A percentile compares a stretch with the other conserved stretches of the same genome.
Conservation (phyloP, 345 rosid genomes). For the Aquilaria malaccensis region DNA sequence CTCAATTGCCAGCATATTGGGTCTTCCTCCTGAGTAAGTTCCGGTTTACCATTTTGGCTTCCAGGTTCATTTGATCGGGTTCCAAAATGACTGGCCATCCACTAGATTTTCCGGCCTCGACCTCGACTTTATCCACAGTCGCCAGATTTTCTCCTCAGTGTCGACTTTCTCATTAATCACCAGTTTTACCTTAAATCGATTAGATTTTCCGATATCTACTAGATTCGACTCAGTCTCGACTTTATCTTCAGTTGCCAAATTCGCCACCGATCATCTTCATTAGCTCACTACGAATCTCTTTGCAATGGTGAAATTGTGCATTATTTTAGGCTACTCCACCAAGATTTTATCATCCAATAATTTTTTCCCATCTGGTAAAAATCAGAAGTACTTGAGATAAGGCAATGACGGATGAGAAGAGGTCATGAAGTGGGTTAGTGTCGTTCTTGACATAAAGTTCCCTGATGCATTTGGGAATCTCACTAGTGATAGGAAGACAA, state of each 20-base stretch:
- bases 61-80: too few relatives aligned
- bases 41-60: too few relatives aligned
- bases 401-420: not conserved
- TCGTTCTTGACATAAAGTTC: not conserved
- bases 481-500: not conserved
- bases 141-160: too few relatives aligned
- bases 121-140: too few relatives aligned
- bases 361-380: not conserved
- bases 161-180: too few relatives aligned
- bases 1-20: too few relatives aligned
- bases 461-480: not conserved
- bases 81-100: too few relatives aligned
- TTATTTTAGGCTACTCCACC: slow-evolving; percentile 64
- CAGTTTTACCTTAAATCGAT: too few relatives aligned
- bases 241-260: slow-evolving; percentile 10
- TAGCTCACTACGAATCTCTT: slow-evolving; percentile 70
- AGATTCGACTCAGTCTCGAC: too few relatives aligned
- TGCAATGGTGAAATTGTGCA: slow-evolving; percentile 18
- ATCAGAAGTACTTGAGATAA: not conserved
- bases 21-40: too few relatives aligned
- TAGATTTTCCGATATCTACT: too few relatives aligned
- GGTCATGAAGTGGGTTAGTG: not conserved
- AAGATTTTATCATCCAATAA: slow-evolving; percentile 56
- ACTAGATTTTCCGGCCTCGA: too few relatives aligned
- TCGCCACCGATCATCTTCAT: slow-evolving; percentile 70